Percentiles rank a stretch among this genome's conserved stretches.
phyloP scores from a whole-genome alignment of 805 yeast species.

The Metschnikowia drakensbergensis region DNA sequence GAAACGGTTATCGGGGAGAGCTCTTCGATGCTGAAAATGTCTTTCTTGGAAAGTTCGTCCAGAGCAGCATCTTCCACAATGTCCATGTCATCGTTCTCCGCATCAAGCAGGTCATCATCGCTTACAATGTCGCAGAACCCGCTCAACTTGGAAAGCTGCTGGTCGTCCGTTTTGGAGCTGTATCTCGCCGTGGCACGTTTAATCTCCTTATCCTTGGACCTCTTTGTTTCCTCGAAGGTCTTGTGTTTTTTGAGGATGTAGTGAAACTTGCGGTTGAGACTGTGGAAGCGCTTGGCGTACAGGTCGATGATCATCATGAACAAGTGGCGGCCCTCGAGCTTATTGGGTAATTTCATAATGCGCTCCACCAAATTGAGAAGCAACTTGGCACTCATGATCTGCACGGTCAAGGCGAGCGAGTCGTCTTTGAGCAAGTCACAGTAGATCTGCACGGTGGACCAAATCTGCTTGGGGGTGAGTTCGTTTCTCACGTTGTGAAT shows the following conservation, averaged over 20 bases:
- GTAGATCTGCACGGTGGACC: conserved; percentile 82
- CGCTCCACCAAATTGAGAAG: conserved; percentile 84
- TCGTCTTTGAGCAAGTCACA: conserved; percentile 78
- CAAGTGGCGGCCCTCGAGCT: conserved; percentile 77
- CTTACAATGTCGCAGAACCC: not conserved
- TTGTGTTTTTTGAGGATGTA: conserved; percentile 62
- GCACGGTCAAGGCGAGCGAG: conserved; percentile 81
- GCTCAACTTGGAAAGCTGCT: not conserved
- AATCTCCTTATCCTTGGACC: conserved; percentile 39
- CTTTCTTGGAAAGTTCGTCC: conserved; percentile 12
- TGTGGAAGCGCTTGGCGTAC: conserved; percentile 74
- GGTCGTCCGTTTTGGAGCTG: conserved; percentile 22
- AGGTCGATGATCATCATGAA: conserved; percentile 84
- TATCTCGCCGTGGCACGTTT: conserved; percentile 40
- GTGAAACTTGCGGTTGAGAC: conserved; percentile 68
- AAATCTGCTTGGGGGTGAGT: conserved; percentile 74
- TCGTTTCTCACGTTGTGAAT: conserved; percentile 88
- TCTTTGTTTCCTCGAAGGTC: conserved; percentile 44
- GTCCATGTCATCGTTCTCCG: conserved; percentile 14
- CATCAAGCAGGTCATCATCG: not conserved
- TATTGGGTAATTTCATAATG: conserved; percentile 75
- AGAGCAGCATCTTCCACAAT: conserved; percentile 14
- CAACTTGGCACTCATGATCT: conserved; percentile 93
- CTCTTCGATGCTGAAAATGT: conserved; percentile 34
- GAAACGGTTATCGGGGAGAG: conserved; percentile 58